phyloP scores from a whole-genome alignment of 2,329 filamentous ascomycete genomes.

The Verticillium nonalfalfae region DNA sequence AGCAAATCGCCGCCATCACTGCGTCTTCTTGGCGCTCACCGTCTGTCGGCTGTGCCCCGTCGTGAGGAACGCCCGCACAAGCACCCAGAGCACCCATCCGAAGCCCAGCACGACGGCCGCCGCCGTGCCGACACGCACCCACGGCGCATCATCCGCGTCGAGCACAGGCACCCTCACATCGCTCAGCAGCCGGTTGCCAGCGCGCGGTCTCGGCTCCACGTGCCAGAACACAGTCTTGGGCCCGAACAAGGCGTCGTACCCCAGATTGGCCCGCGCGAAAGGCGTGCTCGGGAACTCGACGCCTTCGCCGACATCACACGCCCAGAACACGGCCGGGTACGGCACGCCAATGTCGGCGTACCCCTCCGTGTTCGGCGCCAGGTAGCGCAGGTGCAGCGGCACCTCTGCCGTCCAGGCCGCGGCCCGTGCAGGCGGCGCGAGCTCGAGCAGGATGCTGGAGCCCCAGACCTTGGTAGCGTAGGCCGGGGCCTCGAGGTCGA shows the following conservation, averaged over 20 bases:
- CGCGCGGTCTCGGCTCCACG: slow-evolving; percentile 43
- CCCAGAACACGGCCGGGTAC: slow-evolving; percentile 86
- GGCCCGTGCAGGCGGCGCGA: slow-evolving; percentile 47
- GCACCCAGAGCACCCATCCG: slow-evolving; percentile 61
- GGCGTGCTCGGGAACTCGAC: slow-evolving; percentile 69
- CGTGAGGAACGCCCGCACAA: slow-evolving; percentile 31
- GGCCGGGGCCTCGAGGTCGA: slow-evolving; percentile 85
- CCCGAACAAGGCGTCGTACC: slow-evolving; percentile 77
- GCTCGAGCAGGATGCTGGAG: slow-evolving; percentile 67
- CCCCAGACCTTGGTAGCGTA: slow-evolving; percentile 77
- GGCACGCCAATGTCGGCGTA: slow-evolving; percentile 56
- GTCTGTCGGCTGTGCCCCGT: slow-evolving; percentile 21
- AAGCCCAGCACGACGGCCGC: slow-evolving; percentile 57
- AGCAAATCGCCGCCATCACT: slow-evolving; percentile 1
- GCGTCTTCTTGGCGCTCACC: slow-evolving; percentile 7
- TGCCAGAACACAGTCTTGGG: slow-evolving; percentile 80
- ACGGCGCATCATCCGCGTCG: slow-evolving; percentile 40
- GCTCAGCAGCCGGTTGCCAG: slow-evolving; percentile 39
- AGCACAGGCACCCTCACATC: slow-evolving; percentile 60
- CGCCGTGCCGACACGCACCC: slow-evolving; percentile 50
- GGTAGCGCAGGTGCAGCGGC: slow-evolving; percentile 81
- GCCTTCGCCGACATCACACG: slow-evolving; percentile 62
- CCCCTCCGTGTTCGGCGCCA: slow-evolving; percentile 54
- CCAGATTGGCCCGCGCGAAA: slow-evolving; percentile 79
- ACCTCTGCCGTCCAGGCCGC: slow-evolving; percentile 58